Base-by-base conservation (phyloP, 495 filamentous ascomycete species). In the Hypoxylon intermedium region DNA sequence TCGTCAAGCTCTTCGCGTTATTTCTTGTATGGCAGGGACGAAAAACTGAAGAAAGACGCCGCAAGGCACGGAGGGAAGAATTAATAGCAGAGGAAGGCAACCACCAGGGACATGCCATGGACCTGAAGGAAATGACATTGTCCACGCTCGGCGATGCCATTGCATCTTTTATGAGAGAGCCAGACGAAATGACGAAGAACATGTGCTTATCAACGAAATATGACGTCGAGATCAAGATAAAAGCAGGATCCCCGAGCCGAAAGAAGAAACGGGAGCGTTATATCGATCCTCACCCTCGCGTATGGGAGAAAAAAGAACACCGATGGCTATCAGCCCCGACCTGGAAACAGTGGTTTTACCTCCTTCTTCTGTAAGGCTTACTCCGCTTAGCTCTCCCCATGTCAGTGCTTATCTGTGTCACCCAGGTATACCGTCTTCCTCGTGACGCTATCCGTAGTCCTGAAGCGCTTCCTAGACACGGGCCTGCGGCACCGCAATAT, bases 141-240 rank as follows among this genome's bases (percentile, higher is more conserved):
- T 54, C 30, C 31, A 73, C 70, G 6, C 60, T 73, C 9, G 68
- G 70, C 11, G 70, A 73, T 42, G 68, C 68, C 5, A 65, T 73
- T 1, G 63, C 68, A 13, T 73, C 70, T n/a, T 73, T 73, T 7
- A 67, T 72, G 34, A 45, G 52, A 19, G 24, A 61, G 0, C 70
- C 68, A 0, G 75, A 79, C 45, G 51, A 65, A 1, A 67, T 65
- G 6, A 77, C 68, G 1, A 26, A 18, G 12, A 37, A 71, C 33
- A 71, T 71, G 65, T 47, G 68, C 18, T 44, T 71, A 1, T 58
- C 65, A 0, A 64, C 54, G 0, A 64, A 64, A 31, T 36, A 66
- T 13, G 68, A 71, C 28, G 63, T 71, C 31, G n/a, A 56, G 13
- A 5, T 2, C 1, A 20, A 15, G 50, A 45, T 44, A 18, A 44